A percentile compares a stretch with the other conserved stretches of the same genome.
These are phyloP conservation scores for Arthrobotrys iridis DNA, from an alignment of 2,329 filamentous ascomycete species.

Conservation along the genomic window DNA sequence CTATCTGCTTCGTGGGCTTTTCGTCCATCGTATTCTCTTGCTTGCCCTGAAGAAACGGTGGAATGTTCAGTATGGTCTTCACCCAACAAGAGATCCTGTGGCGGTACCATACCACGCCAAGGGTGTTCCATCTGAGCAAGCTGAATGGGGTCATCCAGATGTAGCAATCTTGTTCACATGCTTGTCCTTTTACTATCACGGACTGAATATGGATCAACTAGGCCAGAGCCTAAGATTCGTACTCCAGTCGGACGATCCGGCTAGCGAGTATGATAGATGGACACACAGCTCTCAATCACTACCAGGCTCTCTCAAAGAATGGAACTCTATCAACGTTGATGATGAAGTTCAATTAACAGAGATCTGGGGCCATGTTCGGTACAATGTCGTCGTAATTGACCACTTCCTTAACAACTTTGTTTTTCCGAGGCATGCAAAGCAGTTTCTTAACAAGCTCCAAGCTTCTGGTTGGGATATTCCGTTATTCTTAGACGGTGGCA, in stretches of 20 bases:
- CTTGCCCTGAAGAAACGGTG: constrained; percentile 71
- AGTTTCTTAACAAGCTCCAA: constrained; percentile 72
- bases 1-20: constrained; percentile 71
- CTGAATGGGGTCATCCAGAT: constrained; percentile 76
- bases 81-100: constrained; percentile 68
- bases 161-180: constrained; percentile 73
- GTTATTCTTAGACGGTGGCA: constrained; percentile 59
- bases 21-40: constrained; percentile 70
- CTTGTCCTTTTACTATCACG: constrained; percentile 74
- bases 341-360: constrained; percentile 66
- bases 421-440: constrained; percentile 72
- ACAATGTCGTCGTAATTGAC: constrained; percentile 67
- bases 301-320: constrained; percentile 65
- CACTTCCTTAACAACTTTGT: constrained; percentile 73
- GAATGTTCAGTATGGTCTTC: constrained; percentile 74
- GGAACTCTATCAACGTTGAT: constrained; percentile 70
- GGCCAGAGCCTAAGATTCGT: constrained; percentile 66
- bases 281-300: constrained; percentile 62
- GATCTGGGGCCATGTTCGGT: constrained; percentile 67
- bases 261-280: constrained; percentile 68
- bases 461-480: constrained; percentile 76
- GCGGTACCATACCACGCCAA: constrained; percentile 76
- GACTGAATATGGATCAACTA: constrained; percentile 66
- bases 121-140: constrained; percentile 70
- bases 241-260: constrained; percentile 68